Conservation (phyloP, 352 stramenopile genomes). For the Globisporangium viniferum region DNA sequence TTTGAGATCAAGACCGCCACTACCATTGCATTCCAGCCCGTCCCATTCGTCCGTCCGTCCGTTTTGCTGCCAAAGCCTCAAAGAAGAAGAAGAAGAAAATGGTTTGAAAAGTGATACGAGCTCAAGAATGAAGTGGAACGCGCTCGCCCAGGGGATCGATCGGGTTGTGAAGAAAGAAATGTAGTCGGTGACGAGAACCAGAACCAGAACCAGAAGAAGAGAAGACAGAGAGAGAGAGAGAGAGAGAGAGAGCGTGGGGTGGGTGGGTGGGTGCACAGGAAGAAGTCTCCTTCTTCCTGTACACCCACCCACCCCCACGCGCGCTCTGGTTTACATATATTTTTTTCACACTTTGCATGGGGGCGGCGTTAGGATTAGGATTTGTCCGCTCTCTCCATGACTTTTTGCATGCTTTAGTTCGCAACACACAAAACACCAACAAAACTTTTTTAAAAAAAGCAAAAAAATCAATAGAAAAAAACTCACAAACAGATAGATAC, state of each 20-base stretch:
- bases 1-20: not conserved
- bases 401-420: not conserved
- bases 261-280: too few relatives aligned
- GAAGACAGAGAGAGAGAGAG: too few relatives aligned
- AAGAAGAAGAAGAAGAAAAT: not conserved
- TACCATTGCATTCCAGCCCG: too few relatives aligned
- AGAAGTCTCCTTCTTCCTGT: too few relatives aligned
- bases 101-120: not conserved
- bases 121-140: too few relatives aligned
- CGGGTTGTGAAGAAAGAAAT: too few relatives aligned
- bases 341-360: not conserved
- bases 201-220: too few relatives aligned
- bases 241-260: too few relatives aligned
- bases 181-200: too few relatives aligned
- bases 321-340: not conserved
- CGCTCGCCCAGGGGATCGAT: too few relatives aligned
- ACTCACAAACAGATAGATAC: not conserved
- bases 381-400: not conserved
- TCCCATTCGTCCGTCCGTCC: not conserved
- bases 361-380: slow-evolving; percentile 8
- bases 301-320: too few relatives aligned
- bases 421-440: not conserved
- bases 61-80: not conserved
- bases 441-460: not conserved
- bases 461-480: slow-evolving; percentile 7